Conservation (phyloP, 2,329 filamentous ascomycete species). For the Nigrograna mackinnonii region DNA sequence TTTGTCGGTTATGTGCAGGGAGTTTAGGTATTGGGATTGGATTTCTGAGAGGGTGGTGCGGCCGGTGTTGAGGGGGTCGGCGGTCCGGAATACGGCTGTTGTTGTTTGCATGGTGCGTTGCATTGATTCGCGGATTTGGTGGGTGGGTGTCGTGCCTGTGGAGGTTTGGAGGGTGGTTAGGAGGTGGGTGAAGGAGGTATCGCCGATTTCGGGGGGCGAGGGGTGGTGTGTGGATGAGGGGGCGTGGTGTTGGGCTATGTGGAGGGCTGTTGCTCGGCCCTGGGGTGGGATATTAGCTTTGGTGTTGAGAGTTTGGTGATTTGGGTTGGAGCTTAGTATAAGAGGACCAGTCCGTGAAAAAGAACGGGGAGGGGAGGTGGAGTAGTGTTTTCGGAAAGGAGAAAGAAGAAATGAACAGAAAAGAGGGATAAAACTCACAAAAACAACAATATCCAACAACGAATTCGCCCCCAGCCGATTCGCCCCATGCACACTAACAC, state of each 20-base stretch:
- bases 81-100: slow-evolving; percentile 51
- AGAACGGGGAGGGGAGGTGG: too few relatives aligned
- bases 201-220: slow-evolving; percentile 38
- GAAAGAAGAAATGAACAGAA: not conserved
- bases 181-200: slow-evolving; percentile 37
- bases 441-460: slow-evolving; percentile 55
- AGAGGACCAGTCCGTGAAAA: too few relatives aligned
- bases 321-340: too few relatives aligned
- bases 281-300: slow-evolving; percentile 9
- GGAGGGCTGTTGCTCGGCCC: slow-evolving; percentile 50
- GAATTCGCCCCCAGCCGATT: slow-evolving; percentile 55
- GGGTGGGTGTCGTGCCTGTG: slow-evolving; percentile 41
- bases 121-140: slow-evolving; percentile 46
- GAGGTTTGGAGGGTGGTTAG: slow-evolving; percentile 37
- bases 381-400: not conserved
- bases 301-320: not conserved
- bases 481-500: slow-evolving; percentile 54
- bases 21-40: slow-evolving; percentile 37
- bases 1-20: slow-evolving; percentile 45
- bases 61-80: slow-evolving; percentile 39
- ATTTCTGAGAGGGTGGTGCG: slow-evolving; percentile 36
- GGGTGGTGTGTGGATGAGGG: slow-evolving; percentile 39
- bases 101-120: slow-evolving; percentile 53
- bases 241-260: slow-evolving; percentile 45
- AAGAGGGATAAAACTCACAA: slow-evolving; percentile 29